These are phyloP conservation scores for Fusarium caatingaense DNA, from an alignment of 2,329 filamentous ascomycete species.

Conservation along the genomic window DNA sequence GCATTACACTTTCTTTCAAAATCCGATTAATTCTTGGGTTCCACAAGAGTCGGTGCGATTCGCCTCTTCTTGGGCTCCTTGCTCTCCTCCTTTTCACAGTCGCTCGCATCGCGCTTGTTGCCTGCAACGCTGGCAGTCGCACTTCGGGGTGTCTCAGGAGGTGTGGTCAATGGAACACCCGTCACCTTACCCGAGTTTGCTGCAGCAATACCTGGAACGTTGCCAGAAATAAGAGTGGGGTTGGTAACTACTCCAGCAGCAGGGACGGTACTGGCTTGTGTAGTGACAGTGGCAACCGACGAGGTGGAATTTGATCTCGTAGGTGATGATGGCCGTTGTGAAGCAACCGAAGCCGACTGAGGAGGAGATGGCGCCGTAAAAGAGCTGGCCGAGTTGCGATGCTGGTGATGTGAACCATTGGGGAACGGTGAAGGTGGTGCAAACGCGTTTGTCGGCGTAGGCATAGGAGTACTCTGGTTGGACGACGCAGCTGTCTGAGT, in stretches of 20 bases:
- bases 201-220: conserved; percentile 80
- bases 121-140: conserved; percentile 52
- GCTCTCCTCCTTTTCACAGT: conserved; percentile 64
- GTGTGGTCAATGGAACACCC: conserved; percentile 82
- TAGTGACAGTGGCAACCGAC: conserved; percentile 81
- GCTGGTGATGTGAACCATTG: conserved; percentile 61
- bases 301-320: conserved; percentile 88
- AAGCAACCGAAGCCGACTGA: conserved; percentile 66
- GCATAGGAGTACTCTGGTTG: conserved; percentile 74
- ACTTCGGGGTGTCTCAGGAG: conserved; percentile 83
- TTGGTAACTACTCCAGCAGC: conserved; percentile 74
- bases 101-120: conserved; percentile 67
- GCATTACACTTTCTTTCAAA: neutral
- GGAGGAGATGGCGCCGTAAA: conserved; percentile 68
- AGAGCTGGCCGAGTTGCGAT: conserved; percentile 69
- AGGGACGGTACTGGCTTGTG: conserved; percentile 64
- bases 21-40: conserved; percentile 40
- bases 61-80: conserved; percentile 74
- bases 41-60: conserved; percentile 74
- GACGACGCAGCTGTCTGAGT: conserved; percentile 61
- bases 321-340: conserved; percentile 78
- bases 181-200: conserved; percentile 73
- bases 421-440: conserved; percentile 70
- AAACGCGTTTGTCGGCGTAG: conserved; percentile 74
- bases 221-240: conserved; percentile 81